Evolutionary conservation across 306 rosid genomes (phyloP), one percentile per base, ranked within the genome.

Genomic region (Betula pendula): DNA sequence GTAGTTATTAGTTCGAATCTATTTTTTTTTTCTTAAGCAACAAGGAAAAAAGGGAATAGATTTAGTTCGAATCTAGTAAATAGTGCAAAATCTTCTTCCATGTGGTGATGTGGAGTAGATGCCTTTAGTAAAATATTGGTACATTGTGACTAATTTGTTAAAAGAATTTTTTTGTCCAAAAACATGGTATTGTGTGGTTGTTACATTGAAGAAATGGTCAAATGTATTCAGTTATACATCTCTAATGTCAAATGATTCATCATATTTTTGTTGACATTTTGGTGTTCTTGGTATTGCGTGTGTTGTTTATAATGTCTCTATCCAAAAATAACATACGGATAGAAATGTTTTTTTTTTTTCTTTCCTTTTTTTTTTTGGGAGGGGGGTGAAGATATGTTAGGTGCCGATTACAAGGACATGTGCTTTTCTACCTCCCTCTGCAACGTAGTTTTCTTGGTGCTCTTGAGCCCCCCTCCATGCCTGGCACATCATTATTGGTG

Each of bases 181-280:
- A 56, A 24, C 1, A 24, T 3, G 27, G 27, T 12, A 20, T 6
- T 11, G 8, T 24, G 27, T 24, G 31, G 29, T 27, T 56, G 63
- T 56, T 14, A 56, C 44, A 19, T 35, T 8, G 42, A 3, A 62
- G 68, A 62, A 62, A 15, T 65, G 70, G 70, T 65, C 70, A 65
- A 65, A 17, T 19, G 15, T 19, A 48, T 35, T 65, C 27, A 29
- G 45, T 17, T 65, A 31, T 6, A 19, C 8, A 3, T 38, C 1
- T 24, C 8, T 24, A 35, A 20, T 38, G 12, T 65, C 44, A 19
- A 65, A 38, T 35, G 47, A 15, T 65, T 8, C 11, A 2, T 65
- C 17, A 19, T 35, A 65, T n/a, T 27, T 38, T 7, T 35, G 70
- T 65, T 65, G 70, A 65, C 70, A 65, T 65, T 38, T 0, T 38